Evolutionary conservation across 2,329 filamentous ascomycete species (phyloP), one percentile per base, ranked within the genome.

Genomic region (Chrysosphaeria jannelii): DNA sequence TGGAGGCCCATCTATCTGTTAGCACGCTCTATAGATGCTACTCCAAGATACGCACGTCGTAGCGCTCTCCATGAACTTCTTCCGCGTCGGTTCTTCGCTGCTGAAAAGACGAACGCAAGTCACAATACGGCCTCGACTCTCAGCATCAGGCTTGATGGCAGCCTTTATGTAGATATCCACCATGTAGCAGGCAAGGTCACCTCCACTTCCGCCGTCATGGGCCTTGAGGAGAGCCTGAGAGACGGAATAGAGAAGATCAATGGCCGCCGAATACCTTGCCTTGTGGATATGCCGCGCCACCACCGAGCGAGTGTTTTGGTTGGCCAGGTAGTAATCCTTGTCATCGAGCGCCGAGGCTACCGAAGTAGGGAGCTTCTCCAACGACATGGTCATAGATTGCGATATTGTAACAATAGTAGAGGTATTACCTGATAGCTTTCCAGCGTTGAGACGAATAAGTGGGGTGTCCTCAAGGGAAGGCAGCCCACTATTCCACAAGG

Each of bases 271-370:
- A 58, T 72, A 91, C 55, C 81, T 81, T 30, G 60, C 51, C 20
- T 69, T 57, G 50, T 93, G 93, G 43, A 81, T 65, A 49, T 97
- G 89, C 27, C 88, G 78, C 19, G 76, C 70, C 29, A 79, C 79
- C 34, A 91, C 81, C 25, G 91, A 79, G 31, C 85, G 76, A 33
- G 90, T 75, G 51, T 97, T 85, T 46, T 97, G 85, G 48, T 93
- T 81, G 28, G 85, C 85, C 57, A 97, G 85, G 51, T 97, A 97
- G 56, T 64, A 91, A 42, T 85, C 69, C 38, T 79, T 81, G 45
- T 88, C 36, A 14, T 22, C 25, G 25, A 37, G 38, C 28, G 35
- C 31, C 27, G 30, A 55, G 48, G 81, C 72, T 42, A 91, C 66
- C 13, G 58, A 53, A 27, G 51, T 41, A 34, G 63, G 59, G 42